Evolutionary conservation across 139 green algal genomes (phyloP).

Genomic region (Chlamydomonas schloesseri): DNA sequence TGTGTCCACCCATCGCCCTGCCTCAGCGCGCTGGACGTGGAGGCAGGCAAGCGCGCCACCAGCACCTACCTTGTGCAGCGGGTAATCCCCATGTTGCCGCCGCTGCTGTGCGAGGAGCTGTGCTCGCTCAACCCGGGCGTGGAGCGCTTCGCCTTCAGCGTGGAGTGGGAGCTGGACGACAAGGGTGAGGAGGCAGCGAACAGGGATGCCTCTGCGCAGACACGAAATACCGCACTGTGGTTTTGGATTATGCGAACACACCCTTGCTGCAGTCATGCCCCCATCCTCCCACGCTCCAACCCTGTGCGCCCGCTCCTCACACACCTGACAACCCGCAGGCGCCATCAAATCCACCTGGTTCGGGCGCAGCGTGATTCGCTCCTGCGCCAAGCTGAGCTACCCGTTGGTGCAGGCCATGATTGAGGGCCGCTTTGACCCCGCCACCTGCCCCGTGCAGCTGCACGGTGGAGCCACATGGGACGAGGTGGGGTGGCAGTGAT

Average conservation of each 20-base stretch:
- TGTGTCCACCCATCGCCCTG: not conserved
- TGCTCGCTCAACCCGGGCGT: conserved; percentile 87
- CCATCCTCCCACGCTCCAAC: no score
- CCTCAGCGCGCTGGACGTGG: conserved; percentile 81
- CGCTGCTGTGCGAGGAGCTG: conserved; percentile 91
- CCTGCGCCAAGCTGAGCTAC: conserved; percentile 94
- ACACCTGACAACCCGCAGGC: no score
- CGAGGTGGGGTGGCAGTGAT: conserved; percentile 66
- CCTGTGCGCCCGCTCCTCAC: no score
- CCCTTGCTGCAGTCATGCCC: no score
- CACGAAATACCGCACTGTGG: no score
- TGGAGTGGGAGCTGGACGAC: conserved; percentile 89
- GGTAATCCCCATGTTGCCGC: conserved; percentile 93
- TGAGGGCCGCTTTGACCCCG: conserved; percentile 69
- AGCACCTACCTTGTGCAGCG: conserved; percentile 80
- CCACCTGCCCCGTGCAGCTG: conserved; percentile 51
- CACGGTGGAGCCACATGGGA: conserved; percentile 73
- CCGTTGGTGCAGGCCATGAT: conserved; percentile 91
- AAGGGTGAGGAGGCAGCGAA: conserved; percentile 32
- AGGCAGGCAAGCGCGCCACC: conserved; percentile 76
- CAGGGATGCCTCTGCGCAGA: no score
- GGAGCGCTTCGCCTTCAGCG: conserved; percentile 87
- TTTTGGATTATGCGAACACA: not conserved
- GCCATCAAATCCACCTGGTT: conserved; percentile 78
- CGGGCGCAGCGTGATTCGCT: conserved; percentile 85